Conservation (phyloP, 1,284 basidiomycete species). For the Ustilago lituana region DNA sequence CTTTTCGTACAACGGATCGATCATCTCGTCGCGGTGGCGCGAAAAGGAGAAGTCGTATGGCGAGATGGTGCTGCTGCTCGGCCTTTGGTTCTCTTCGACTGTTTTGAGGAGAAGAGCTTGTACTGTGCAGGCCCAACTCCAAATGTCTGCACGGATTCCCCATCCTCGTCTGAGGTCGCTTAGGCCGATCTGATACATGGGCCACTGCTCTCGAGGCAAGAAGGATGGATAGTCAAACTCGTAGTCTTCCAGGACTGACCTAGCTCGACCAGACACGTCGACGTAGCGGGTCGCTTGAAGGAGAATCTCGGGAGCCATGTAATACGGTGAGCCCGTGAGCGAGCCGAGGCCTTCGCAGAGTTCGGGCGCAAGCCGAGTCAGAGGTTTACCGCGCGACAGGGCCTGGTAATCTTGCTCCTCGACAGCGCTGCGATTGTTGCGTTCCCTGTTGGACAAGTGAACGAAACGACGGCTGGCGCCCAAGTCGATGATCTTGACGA, state of each 20-base stretch:
- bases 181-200: slow-evolving; percentile 37
- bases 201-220: slow-evolving; percentile 20
- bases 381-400: slow-evolving; percentile 2
- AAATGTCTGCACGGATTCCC: slow-evolving; percentile 58
- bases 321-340: slow-evolving; percentile 58
- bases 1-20: slow-evolving; percentile 47
- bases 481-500: slow-evolving; percentile 57
- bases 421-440: slow-evolving; percentile 48
- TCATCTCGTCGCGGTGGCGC: slow-evolving; percentile 41
- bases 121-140: slow-evolving; percentile 61
- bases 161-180: slow-evolving; percentile 54
- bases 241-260: slow-evolving; percentile 55
- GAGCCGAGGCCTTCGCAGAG: slow-evolving; percentile 57
- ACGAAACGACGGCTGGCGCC: slow-evolving; percentile 58
- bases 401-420: slow-evolving; percentile 46
- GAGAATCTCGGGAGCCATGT: slow-evolving; percentile 61
- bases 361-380: slow-evolving; percentile 18
- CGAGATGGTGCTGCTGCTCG: slow-evolving; percentile 49
- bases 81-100: slow-evolving; percentile 24
- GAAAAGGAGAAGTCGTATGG: slow-evolving; percentile 60
- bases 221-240: slow-evolving; percentile 34
- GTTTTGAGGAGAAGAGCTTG: slow-evolving; percentile 49
- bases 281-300: slow-evolving; percentile 55
- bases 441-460: slow-evolving; percentile 43
- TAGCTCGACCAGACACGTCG: slow-evolving; percentile 32